Conservation (phyloP, 2,329 filamentous ascomycete genomes). For the Whalleya microplaca region DNA sequence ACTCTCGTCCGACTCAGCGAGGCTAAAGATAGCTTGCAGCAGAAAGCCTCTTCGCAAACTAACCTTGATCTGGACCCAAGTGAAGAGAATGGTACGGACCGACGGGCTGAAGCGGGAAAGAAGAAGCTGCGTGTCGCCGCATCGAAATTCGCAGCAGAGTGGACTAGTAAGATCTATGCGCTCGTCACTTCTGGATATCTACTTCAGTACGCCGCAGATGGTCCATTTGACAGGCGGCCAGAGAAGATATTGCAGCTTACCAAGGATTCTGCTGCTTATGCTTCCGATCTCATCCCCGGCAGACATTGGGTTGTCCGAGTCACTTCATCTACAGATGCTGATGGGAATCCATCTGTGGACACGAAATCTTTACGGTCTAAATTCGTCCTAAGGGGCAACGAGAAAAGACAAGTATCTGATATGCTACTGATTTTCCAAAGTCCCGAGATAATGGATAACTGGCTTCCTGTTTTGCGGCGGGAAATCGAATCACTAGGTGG, state of each 20-base stretch:
- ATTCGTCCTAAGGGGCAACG: constrained; percentile 61
- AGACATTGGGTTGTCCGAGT: constrained; percentile 81
- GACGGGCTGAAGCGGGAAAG: constrained; percentile 47
- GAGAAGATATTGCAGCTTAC: constrained; percentile 74
- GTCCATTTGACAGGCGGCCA: constrained; percentile 70
- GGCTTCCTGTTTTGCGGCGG: constrained; percentile 69
- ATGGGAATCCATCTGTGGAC: constrained; percentile 54
- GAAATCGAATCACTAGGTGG: constrained; percentile 74
- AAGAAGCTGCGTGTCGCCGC: constrained; percentile 51
- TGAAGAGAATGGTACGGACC: constrained; percentile 35
- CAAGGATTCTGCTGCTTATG: constrained; percentile 78
- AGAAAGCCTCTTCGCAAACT: constrained; percentile 38
- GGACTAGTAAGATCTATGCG: constrained; percentile 74
- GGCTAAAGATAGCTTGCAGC: constrained; percentile 48
- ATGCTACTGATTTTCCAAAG: constrained; percentile 74
- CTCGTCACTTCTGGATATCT: constrained; percentile 73
- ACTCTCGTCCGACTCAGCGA: constrained; percentile 66
- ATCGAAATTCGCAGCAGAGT: constrained; percentile 57
- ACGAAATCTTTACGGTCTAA: constrained; percentile 68
- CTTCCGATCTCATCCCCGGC: constrained; percentile 78
- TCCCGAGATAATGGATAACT: constrained; percentile 75
- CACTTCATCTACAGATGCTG: constrained; percentile 65
- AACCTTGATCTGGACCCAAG: constrained; percentile 27
- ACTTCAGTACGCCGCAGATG: constrained; percentile 74
- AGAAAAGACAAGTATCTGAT: constrained; percentile 62